Evolutionary conservation across 202 grass and related monocot species (phyloP), one percentile per base, ranked within the genome.

Genomic region (Digitaria exilis): DNA sequence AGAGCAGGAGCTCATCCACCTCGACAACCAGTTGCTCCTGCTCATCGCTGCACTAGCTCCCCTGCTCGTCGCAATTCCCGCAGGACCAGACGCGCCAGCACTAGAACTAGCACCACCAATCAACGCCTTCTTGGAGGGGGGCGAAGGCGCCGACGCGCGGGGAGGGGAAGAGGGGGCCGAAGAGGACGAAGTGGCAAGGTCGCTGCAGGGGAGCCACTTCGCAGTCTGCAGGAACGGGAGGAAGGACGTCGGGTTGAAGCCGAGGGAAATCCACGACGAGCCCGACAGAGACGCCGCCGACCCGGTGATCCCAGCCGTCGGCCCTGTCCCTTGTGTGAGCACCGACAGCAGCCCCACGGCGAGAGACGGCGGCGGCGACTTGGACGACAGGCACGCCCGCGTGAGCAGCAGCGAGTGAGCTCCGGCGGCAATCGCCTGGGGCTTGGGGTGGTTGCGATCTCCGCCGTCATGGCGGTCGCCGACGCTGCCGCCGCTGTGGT

Each of bases 171-270:
- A 35, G 19, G 61, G 76, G 6, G 44, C 30, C 62, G 87, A 69
- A 37, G 84, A 56, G 45, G 85, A 88, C 3, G 84, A 85, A 2
- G 85, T 87, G 84, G 86, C 49, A 71, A 85, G 89, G 77, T 90
- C 96, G 59, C 85, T 96, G 90, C 93, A 99, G 21, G 96, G 96
- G 71, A 99, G 87, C 96, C 96, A 96, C 91, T 86, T 99, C 65
- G 80, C 31, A 8, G 84, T 75, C 85, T 90, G 93, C 82, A 96
- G 34, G 84, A 96, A 94, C 56, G 93, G 93, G 75, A 99, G 83
- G 50, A 96, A 77, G 78, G 91, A 94, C 39, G 88, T 79, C 32
- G 96, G 86, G 37, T 92, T 94, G 86, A 98, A 94, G 21, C 85
- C 80, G 76, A 90, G 84, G n/a, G 87, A 90, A 39, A 90, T 85